A percentile compares a stretch with the other conserved stretches of the same genome.
phyloP scores from a whole-genome alignment of 768 basidiomycete species.

The Dendrothele bispora region DNA sequence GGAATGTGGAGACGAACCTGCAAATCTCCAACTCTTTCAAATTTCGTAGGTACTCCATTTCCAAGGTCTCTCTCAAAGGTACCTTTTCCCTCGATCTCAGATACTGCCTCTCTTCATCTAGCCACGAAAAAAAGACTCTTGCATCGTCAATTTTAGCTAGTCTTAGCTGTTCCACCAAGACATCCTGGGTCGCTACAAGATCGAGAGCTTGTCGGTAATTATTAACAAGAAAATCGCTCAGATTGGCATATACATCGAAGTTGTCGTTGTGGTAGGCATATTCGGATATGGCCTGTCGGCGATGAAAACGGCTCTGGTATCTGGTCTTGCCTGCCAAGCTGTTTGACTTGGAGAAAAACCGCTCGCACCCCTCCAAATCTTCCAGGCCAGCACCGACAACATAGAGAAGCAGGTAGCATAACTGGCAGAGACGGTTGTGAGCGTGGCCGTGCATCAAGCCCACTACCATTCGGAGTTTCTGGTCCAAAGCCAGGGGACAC shows the following conservation, averaged over 20 bases:
- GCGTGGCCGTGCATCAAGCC: too few relatives aligned
- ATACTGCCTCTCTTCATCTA: neutral
- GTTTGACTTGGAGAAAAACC: neutral
- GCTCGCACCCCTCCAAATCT: neutral
- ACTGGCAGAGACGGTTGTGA: too few relatives aligned
- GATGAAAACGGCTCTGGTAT: neutral
- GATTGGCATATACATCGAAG: neutral
- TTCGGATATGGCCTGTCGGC: neutral
- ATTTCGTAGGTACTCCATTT: too few relatives aligned
- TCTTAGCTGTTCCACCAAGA: neutral
- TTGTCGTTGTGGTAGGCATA: neutral
- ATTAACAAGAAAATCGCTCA: neutral
- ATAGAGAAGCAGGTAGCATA: too few relatives aligned
- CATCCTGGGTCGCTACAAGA: too few relatives aligned
- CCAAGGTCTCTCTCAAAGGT: too few relatives aligned
- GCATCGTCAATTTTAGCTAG: neutral
- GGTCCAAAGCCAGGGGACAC: neutral
- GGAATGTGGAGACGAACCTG: too few relatives aligned
- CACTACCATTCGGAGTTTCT: neutral
- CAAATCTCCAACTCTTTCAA: too few relatives aligned
- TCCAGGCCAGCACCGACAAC: neutral
- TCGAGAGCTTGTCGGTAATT: neutral
- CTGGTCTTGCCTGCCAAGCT: neutral
- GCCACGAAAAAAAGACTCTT: neutral
- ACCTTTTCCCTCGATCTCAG: neutral